Evolutionary conservation across 176 grass and related monocot species (phyloP).

Genomic region (Puya raimondii): DNA sequence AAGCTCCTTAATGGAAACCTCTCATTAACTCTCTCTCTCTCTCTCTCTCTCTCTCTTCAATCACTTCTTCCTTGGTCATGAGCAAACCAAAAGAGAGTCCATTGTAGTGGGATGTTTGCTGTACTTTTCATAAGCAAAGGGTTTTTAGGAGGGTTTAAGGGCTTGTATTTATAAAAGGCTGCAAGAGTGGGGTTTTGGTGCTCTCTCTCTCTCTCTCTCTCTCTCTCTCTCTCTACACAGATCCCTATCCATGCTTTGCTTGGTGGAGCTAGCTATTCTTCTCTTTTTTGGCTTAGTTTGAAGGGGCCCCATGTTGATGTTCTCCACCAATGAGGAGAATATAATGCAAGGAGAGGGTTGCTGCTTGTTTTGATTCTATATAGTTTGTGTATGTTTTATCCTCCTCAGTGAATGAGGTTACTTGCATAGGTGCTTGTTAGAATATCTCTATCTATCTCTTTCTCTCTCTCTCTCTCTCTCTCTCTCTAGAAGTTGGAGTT

Average conservation of each 20-base stretch:
- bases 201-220: no score
- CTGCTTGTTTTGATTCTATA: not conserved
- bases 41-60: not conserved
- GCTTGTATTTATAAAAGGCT: constrained; percentile 10
- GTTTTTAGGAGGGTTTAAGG: constrained; percentile 26
- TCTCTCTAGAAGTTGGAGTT: not conserved
- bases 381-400: not conserved
- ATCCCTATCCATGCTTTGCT: constrained; percentile 39
- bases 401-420: not conserved
- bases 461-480: not conserved
- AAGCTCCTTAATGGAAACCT: constrained; percentile 30
- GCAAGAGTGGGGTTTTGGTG: constrained; percentile 5
- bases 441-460: not conserved
- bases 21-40: constrained; percentile 19
- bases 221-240: constrained; percentile 36
- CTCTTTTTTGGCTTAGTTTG: constrained; percentile 32
- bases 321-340: not conserved
- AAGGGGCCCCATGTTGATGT: constrained; percentile 6
- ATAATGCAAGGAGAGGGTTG: not conserved
- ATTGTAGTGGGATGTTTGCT: not conserved
- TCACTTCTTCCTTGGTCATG: not conserved
- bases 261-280: constrained; percentile 20
- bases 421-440: not conserved
- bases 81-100: not conserved
- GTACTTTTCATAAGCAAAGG: constrained; percentile 2